Percentiles rank a stretch among this genome's conserved stretches.
Conservation (phyloP, 2,329 filamentous ascomycete genomes). For the Penicillium sp. region DNA sequence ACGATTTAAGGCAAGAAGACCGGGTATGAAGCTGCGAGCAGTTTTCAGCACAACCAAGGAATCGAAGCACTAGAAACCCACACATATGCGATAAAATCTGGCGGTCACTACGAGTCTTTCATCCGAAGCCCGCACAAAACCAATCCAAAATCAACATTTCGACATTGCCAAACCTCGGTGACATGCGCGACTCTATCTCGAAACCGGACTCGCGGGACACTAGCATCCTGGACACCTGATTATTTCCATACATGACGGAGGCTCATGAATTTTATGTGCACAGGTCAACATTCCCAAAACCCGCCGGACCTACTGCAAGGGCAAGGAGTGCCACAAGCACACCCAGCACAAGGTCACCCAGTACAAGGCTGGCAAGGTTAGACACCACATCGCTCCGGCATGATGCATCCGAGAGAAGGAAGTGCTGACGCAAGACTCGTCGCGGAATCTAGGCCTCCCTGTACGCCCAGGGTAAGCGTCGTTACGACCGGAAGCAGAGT, state of each 20-base stretch:
- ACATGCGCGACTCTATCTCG: conserved; percentile 5
- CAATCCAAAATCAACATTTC: not conserved
- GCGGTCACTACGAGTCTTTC: too few species aligned
- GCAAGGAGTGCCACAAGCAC: conserved; percentile 91
- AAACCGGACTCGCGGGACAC: conserved; percentile 12
- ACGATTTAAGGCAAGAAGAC: too few species aligned
- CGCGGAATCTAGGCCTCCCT: conserved; percentile 71
- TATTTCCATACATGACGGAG: conserved; percentile 11
- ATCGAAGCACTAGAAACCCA: too few species aligned
- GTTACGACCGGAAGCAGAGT: conserved; percentile 98
- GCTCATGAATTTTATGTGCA: conserved; percentile 28
- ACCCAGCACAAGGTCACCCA: conserved; percentile 91
- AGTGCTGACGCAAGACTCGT: conserved; percentile 26
- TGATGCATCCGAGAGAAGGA: too few species aligned
- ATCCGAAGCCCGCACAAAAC: too few species aligned
- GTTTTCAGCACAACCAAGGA: too few species aligned
- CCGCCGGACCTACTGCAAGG: conserved; percentile 96
- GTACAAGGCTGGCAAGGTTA: conserved; percentile 93
- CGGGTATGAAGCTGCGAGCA: too few species aligned
- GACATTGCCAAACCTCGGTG: not conserved
- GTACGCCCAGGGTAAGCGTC: conserved; percentile 98
- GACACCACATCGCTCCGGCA: conserved; percentile 26
- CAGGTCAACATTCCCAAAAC: conserved; percentile 99
- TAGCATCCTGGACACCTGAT: conserved; percentile 2
- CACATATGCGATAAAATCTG: too few species aligned